A percentile compares a stretch with the other conserved stretches of the same genome.
These are phyloP conservation scores for Blumeriella jaapii DNA, from an alignment of 2,329 filamentous ascomycete genomes.

Conservation along the genomic window DNA sequence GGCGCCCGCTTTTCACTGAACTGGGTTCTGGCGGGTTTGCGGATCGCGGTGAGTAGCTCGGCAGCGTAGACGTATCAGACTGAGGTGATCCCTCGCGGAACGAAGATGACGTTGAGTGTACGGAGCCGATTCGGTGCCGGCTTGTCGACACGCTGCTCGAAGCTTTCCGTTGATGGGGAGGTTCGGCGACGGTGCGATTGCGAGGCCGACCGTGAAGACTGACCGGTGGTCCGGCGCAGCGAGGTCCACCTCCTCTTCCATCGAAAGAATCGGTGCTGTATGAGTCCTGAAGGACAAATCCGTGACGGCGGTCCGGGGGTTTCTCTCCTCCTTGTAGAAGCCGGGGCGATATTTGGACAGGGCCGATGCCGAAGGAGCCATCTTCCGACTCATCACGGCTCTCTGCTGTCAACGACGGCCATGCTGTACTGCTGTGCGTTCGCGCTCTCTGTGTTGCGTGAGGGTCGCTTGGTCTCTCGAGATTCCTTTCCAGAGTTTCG, in stretches of 20 bases:
- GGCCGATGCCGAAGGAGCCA: slow-evolving; percentile 17
- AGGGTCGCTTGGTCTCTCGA: slow-evolving; percentile 21
- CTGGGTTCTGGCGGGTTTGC: slow-evolving; percentile 25
- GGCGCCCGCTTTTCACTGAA: slow-evolving; percentile 35
- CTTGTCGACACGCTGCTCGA: slow-evolving; percentile 32
- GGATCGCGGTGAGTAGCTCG: slow-evolving; percentile 29
- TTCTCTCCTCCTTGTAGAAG: slow-evolving; percentile 35
- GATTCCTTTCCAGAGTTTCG: slow-evolving; percentile 19
- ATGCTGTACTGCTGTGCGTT: slow-evolving; percentile 38
- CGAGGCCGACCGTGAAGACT: slow-evolving; percentile 32
- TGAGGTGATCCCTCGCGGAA: slow-evolving; percentile 36
- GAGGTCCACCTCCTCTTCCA: slow-evolving; percentile 3
- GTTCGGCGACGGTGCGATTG: slow-evolving; percentile 38
- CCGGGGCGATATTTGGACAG: slow-evolving; percentile 37
- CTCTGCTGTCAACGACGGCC: slow-evolving; percentile 59
- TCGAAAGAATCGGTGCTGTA: slow-evolving; percentile 31
- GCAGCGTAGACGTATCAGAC: slow-evolving; percentile 27
- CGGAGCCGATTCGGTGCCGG: slow-evolving; percentile 57
- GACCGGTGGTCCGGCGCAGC: slow-evolving; percentile 16
- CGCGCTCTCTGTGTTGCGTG: slow-evolving; percentile 17
- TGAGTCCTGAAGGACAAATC: slow-evolving; percentile 50
- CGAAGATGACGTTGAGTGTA: slow-evolving; percentile 51
- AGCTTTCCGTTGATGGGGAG: slow-evolving; percentile 27
- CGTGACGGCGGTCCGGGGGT: slow-evolving; percentile 36
- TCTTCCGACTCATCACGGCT: slow-evolving; percentile 24